Conservation (phyloP, 2,329 filamentous ascomycete genomes). For the Pseudogymnoascus sp. region DNA sequence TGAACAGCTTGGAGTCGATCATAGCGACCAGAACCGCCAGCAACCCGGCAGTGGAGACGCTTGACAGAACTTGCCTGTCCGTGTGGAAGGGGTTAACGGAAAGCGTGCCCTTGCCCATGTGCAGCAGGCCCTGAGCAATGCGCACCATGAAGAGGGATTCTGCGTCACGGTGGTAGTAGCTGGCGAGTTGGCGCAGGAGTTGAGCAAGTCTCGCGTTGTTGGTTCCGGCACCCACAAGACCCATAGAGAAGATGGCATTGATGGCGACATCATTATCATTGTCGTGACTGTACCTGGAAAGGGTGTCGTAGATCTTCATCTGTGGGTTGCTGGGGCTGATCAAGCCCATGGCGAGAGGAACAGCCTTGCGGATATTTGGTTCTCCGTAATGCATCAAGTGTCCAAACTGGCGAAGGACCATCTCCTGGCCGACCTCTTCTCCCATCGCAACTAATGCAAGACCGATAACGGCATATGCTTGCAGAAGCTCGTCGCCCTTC, state of each 20-base stretch:
- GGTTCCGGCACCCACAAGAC: constrained; percentile 88
- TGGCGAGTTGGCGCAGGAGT: constrained; percentile 85
- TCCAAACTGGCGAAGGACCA: constrained; percentile 95
- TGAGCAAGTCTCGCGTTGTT: constrained; percentile 97
- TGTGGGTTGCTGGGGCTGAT: constrained; percentile 97
- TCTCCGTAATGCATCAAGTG: constrained; percentile 99
- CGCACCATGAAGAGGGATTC: constrained; percentile 98
- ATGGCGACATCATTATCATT: constrained; percentile 97
- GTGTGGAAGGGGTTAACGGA: constrained; percentile 98
- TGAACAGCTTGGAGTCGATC: constrained; percentile 88
- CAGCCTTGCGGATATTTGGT: constrained; percentile 90
- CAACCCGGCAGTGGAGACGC: constrained; percentile 81
- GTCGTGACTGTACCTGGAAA: constrained; percentile 96
- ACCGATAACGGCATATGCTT: constrained; percentile 91
- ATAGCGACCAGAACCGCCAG: constrained; percentile 85
- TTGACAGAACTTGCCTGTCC: constrained; percentile 88
- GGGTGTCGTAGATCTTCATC: constrained; percentile 99
- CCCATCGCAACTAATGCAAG: constrained; percentile 95
- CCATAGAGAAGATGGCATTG: constrained; percentile 99
- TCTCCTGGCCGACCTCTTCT: constrained; percentile 96
- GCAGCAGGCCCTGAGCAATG: constrained; percentile 91
- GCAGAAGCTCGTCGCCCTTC: constrained; percentile 89
- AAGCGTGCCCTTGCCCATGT: constrained; percentile 98
- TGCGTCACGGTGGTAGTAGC: constrained; percentile 95
- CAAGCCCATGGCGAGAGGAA: constrained; percentile 92